phyloP scores from a whole-genome alignment of 345 rosid genomes.

The Euphorbia tirucalli region DNA sequence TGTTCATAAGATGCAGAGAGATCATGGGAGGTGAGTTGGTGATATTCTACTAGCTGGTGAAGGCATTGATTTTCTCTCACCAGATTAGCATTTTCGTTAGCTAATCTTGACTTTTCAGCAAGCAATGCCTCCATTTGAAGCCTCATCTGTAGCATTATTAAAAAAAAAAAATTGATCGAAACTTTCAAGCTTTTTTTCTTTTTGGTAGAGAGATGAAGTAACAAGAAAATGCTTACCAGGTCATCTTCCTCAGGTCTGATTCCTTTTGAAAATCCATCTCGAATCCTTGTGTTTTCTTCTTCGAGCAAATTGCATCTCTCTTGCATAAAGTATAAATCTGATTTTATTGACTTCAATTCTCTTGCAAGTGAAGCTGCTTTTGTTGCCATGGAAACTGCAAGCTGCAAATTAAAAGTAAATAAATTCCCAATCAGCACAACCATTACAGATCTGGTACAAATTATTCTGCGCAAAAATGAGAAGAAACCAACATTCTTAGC shows the following conservation, averaged over 20 bases:
- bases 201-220: no score
- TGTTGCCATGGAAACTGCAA: slow-evolving; percentile 79
- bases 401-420: slow-evolving; percentile 38
- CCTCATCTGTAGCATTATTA: slow-evolving; percentile 95
- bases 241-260: slow-evolving; percentile 94
- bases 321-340: slow-evolving; percentile 70
- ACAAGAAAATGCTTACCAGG: no score
- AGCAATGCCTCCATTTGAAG: slow-evolving; percentile 89
- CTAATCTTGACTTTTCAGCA: slow-evolving; percentile 81
- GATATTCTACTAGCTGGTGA: slow-evolving; percentile 79
- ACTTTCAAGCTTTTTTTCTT: no score
- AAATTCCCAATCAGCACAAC: slow-evolving; percentile 4
- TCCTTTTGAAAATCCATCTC: slow-evolving; percentile 67
- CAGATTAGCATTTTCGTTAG: slow-evolving; percentile 77
- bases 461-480: neutral
- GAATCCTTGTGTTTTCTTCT: slow-evolving; percentile 82
- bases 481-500: slow-evolving; percentile 61
- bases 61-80: slow-evolving; percentile 87
- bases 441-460: neutral
- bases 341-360: slow-evolving; percentile 66
- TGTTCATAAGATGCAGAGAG: slow-evolving; percentile 76
- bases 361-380: slow-evolving; percentile 78
- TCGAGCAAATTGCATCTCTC: slow-evolving; percentile 72
- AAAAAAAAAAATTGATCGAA: no score
- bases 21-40: slow-evolving; percentile 74